Evolutionary conservation across 2,329 filamentous ascomycete species (phyloP).

Genomic region (Allantophomopsis lycopodina): DNA sequence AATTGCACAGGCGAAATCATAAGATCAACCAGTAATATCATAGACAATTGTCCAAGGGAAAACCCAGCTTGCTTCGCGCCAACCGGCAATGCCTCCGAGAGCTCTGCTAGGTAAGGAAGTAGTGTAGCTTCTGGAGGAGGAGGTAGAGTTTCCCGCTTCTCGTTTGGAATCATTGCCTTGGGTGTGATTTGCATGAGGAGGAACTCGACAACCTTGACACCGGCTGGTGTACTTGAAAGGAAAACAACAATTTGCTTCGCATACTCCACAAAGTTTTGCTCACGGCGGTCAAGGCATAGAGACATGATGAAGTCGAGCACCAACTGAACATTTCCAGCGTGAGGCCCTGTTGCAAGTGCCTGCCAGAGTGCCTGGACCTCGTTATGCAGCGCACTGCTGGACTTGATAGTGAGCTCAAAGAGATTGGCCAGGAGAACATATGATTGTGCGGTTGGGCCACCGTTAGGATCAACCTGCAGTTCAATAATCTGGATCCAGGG

Average conservation of each 20-base stretch:
- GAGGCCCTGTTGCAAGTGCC: conserved; percentile 81
- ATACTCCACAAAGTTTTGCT: conserved; percentile 97
- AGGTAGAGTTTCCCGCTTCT: conserved; percentile 57
- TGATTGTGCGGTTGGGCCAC: conserved; percentile 78
- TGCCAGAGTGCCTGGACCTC: conserved; percentile 98
- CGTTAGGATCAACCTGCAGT: conserved; percentile 80
- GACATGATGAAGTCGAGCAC: conserved; percentile 95
- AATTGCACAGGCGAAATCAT: conserved; percentile 88
- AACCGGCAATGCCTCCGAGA: conserved; percentile 64
- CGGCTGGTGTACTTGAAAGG: conserved; percentile 71
- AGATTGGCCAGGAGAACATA: conserved; percentile 93
- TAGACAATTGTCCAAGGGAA: conserved; percentile 80
- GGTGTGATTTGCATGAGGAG: conserved; percentile 82
- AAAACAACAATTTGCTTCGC: conserved; percentile 98
- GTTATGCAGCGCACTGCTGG: conserved; percentile 77
- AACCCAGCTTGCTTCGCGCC: conserved; percentile 88
- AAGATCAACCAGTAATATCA: conserved; percentile 88
- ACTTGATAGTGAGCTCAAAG: conserved; percentile 91
- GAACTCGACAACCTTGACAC: conserved; percentile 88
- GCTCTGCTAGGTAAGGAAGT: conserved; percentile 81
- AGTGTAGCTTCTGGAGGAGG: conserved; percentile 59
- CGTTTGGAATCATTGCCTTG: conserved; percentile 91
- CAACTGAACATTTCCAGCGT: conserved; percentile 85
- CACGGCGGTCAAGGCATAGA: conserved; percentile 80
- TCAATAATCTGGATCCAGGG: conserved; percentile 96